Conservation (phyloP, 441 rosid species). For the Gossypium gossypioides region DNA sequence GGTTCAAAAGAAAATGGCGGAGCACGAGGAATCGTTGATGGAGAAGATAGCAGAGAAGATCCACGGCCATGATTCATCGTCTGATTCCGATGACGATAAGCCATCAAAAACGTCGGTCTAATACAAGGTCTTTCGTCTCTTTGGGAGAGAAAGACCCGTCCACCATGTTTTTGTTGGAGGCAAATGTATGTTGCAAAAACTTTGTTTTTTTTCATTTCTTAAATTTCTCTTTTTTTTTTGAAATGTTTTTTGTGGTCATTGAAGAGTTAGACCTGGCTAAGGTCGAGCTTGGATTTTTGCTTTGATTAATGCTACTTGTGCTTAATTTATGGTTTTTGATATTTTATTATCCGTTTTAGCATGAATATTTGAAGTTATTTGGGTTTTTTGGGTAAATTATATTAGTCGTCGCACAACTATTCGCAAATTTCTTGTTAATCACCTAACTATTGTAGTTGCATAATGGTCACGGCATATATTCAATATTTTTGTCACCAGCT, state of each 20-base stretch:
- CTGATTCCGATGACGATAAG: slow-evolving; percentile 61
- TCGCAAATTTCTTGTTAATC: too few species aligned
- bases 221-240: background rate
- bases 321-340: background rate
- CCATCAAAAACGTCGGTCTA: slow-evolving; percentile 35
- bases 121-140: slow-evolving; percentile 52
- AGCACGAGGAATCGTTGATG: slow-evolving; percentile 40
- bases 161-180: slow-evolving; percentile 78
- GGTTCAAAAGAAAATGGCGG: slow-evolving; percentile 38
- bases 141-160: slow-evolving; percentile 72
- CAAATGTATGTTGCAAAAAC: slow-evolving; percentile 33
- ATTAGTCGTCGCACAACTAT: too few species aligned
- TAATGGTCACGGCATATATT: too few species aligned
- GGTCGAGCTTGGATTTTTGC: background rate
- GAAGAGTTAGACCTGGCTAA: background rate
- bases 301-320: background rate
- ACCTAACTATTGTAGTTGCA: too few species aligned
- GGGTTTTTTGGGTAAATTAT: too few species aligned
- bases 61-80: slow-evolving; percentile 29
- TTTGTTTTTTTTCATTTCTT: background rate
- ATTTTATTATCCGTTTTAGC: too few species aligned
- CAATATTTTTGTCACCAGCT: too few species aligned
- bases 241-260: background rate
- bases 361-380: too few species aligned
- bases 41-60: slow-evolving; percentile 71